A percentile compares a stretch with the other conserved stretches of the same genome.
Evolutionary conservation across 2,329 filamentous ascomycete species (phyloP).

Genomic region (Alternaria panax): DNA sequence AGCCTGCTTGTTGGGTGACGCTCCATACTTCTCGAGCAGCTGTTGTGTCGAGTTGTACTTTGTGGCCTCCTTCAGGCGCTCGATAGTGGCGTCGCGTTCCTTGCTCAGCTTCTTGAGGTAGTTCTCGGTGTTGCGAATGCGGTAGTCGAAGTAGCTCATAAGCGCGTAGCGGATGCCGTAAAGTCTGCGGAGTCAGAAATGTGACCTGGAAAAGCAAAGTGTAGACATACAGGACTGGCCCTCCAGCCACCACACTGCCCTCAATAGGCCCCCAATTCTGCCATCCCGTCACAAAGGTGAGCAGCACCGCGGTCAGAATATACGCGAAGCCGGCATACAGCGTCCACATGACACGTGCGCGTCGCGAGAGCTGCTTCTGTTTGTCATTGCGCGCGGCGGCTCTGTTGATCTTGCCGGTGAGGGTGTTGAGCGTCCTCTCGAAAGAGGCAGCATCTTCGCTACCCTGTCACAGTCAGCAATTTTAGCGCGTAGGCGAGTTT

Average conservation of each 20-base stretch:
- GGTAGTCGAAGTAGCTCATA: constrained; percentile 79
- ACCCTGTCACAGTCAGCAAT: constrained; percentile 60
- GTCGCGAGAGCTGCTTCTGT: constrained; percentile 74
- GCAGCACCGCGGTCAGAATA: constrained; percentile 81
- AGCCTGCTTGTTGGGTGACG: constrained; percentile 57
- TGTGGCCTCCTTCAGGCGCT: constrained; percentile 92
- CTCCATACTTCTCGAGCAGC: constrained; percentile 90
- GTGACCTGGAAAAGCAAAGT: no score
- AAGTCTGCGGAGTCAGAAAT: constrained; percentile 66
- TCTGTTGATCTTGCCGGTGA: constrained; percentile 82
- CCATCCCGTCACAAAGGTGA: constrained; percentile 85
- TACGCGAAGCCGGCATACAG: constrained; percentile 92
- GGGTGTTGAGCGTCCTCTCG: constrained; percentile 84
- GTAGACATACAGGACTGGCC: constrained; percentile 73
- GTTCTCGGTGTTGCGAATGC: constrained; percentile 72
- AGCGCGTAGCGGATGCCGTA: constrained; percentile 74
- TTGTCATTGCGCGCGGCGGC: constrained; percentile 77
- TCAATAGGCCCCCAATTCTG: constrained; percentile 78
- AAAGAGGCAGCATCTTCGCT: constrained; percentile 88
- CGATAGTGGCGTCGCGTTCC: constrained; percentile 85
- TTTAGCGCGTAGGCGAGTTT: neutral
- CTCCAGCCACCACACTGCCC: constrained; percentile 78
- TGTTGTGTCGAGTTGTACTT: constrained; percentile 96
- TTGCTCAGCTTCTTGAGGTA: constrained; percentile 77
- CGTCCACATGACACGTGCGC: constrained; percentile 84